Conservation (phyloP, 768 basidiomycete species). For the Saitozyma sp. region DNA sequence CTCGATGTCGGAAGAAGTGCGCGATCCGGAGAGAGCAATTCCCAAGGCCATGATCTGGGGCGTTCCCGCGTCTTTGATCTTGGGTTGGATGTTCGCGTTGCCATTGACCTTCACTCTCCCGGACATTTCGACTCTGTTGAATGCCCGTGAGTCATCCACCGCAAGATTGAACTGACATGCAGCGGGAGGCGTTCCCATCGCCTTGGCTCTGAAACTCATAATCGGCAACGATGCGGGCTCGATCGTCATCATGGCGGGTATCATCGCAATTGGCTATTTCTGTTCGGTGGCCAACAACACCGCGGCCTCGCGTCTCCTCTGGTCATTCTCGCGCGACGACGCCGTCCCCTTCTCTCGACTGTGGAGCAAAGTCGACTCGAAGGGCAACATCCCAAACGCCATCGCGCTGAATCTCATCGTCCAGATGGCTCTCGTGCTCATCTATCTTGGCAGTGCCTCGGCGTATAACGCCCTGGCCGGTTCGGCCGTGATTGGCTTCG, state of each 20-base stretch:
- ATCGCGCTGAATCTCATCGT: conserved; percentile 1
- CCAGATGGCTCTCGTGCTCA: conserved; percentile 2
- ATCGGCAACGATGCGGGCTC: neutral
- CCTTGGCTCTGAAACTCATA: conserved; percentile 1
- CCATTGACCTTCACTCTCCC: too few relatives aligned
- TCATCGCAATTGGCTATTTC: conserved; percentile 1
- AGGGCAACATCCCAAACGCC: neutral
- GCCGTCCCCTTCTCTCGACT: neutral
- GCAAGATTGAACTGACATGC: too few relatives aligned
- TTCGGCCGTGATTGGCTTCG: neutral
- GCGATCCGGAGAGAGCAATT: too few relatives aligned
- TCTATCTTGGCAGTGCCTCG: conserved; percentile 2
- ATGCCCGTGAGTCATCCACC: conserved; percentile 20
- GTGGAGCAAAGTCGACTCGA: neutral
- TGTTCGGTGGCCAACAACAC: neutral
- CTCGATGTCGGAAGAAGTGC: too few relatives aligned
- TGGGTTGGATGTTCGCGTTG: too few relatives aligned
- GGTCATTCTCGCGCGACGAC: conserved; percentile 4
- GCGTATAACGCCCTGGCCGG: conserved; percentile 3
- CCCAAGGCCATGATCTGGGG: too few relatives aligned
- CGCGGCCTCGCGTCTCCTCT: conserved; percentile 4
- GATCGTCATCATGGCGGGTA: conserved; percentile 7
- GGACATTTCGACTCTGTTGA: too few relatives aligned
- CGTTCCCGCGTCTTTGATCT: too few relatives aligned
- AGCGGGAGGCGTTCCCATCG: too few relatives aligned